phyloP scores from a whole-genome alignment of 1,139 yeast genomes.

The Scheffersomyces segobiensis region DNA sequence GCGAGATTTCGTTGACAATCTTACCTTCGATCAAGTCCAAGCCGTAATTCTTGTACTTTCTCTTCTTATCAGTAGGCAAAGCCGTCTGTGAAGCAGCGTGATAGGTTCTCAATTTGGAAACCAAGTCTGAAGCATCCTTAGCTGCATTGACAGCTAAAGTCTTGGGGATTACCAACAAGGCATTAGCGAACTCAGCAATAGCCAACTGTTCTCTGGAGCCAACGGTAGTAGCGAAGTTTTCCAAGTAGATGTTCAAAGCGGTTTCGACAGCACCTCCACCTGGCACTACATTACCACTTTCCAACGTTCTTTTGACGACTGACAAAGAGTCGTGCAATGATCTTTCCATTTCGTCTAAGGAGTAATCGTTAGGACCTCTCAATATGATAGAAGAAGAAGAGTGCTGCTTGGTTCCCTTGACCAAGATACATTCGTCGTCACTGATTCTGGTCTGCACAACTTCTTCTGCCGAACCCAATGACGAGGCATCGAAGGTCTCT shows the following conservation, averaged over 20 bases:
- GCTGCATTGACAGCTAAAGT: conserved; percentile 98
- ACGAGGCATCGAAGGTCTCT: conserved; percentile 87
- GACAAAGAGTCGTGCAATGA: conserved; percentile 91
- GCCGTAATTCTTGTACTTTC: conserved; percentile 88
- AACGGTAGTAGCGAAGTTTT: conserved; percentile 95
- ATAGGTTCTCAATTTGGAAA: conserved; percentile 92
- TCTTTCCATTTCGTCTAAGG: conserved; percentile 98
- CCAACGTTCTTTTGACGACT: conserved; percentile 94
- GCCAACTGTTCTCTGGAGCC: conserved; percentile 98
- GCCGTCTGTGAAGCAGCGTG: conserved; percentile 96
- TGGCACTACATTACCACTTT: conserved; percentile 92
- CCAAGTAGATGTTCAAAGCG: conserved; percentile 91
- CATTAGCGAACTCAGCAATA: conserved; percentile 94
- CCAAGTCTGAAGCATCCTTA: conserved; percentile 91
- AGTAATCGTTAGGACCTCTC: conserved; percentile 95
- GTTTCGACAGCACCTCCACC: conserved; percentile 99
- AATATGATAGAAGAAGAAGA: conserved; percentile 89
- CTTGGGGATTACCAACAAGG: conserved; percentile 90
- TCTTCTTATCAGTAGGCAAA: conserved; percentile 74
- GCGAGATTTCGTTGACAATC: conserved; percentile 78
- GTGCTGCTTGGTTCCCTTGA: conserved; percentile 92
- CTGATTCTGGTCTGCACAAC: conserved; percentile 89
- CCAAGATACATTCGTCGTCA: conserved; percentile 95
- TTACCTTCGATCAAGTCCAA: conserved; percentile 89
- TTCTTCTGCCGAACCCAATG: conserved; percentile 88